A percentile compares a stretch with the other conserved stretches of the same genome.
phyloP scores from a whole-genome alignment of 495 filamentous ascomycete species.

The Neurospora sp. region DNA sequence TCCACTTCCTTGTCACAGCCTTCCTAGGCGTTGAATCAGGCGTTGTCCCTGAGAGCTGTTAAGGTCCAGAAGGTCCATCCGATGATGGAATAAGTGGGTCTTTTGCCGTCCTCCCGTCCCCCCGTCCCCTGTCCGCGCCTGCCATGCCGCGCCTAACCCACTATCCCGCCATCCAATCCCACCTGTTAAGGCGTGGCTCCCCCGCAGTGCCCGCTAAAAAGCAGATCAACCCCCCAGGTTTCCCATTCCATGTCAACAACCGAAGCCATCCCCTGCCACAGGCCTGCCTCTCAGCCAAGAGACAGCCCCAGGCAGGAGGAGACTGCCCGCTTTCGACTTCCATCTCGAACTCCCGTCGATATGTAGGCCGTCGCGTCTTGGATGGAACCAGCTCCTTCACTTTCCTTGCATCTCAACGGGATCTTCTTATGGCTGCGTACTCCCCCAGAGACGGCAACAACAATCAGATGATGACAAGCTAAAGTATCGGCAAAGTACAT shows the following conservation, averaged over 20 bases:
- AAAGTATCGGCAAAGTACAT: neutral
- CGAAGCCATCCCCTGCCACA: neutral
- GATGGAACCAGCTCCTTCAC: neutral
- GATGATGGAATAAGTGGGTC: neutral
- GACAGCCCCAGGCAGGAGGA: neutral
- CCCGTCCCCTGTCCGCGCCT: neutral
- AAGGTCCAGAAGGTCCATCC: neutral
- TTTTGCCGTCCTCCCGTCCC: neutral
- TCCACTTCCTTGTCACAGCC: neutral
- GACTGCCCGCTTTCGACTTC: neutral
- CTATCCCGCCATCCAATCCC: neutral
- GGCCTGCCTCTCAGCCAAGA: neutral
- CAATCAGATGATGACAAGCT: neutral
- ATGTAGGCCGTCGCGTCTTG: neutral
- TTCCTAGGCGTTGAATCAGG: neutral
- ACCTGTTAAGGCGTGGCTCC: neutral
- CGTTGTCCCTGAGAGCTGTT: neutral
- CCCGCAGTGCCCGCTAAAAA: neutral
- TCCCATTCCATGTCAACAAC: neutral
- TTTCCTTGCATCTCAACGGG: neutral
- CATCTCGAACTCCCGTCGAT: neutral
- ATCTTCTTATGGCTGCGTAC: neutral
- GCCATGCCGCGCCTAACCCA: neutral
- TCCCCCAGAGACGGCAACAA: neutral
- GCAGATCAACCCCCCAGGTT: neutral